Conservation (phyloP, 1,284 basidiomycete species). For the Serendipita sp. region DNA sequence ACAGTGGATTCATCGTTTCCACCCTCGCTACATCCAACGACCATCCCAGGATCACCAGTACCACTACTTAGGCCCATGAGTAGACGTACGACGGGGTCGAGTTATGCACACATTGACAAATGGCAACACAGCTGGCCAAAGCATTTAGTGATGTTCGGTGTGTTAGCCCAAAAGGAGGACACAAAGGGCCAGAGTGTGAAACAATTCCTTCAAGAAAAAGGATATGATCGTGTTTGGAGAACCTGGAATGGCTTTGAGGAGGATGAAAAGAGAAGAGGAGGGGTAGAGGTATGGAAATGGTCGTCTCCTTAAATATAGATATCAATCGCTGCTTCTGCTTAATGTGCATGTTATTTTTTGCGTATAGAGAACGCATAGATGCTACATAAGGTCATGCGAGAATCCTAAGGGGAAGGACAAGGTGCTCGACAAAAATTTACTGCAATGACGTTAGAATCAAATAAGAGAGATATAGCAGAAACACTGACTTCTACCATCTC, state of each 20-base stretch:
- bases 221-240: conserved; percentile 55
- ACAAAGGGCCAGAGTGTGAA: conserved; percentile 22
- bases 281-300: conserved; percentile 42
- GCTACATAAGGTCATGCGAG: not conserved
- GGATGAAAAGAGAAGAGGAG: conserved; percentile 61
- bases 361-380: not conserved
- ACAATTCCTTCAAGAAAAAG: conserved; percentile 35
- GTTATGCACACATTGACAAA: conserved; percentile 14
- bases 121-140: conserved; percentile 70
- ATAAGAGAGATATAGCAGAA: not conserved
- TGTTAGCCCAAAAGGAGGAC: conserved; percentile 39
- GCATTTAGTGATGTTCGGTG: conserved; percentile 69
- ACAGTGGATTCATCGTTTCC: conserved; percentile 53
- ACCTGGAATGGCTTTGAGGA: conserved; percentile 71
- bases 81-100: not conserved
- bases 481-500: conserved; percentile 51
- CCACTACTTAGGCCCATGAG: not conserved
- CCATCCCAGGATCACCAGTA: conserved; percentile 33
- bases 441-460: not conserved
- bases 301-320: not conserved
- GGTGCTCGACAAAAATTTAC: not conserved
- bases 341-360: conserved; percentile 4
- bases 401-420: not conserved
- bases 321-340: not conserved
- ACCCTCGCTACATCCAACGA: conserved; percentile 40